A percentile compares a stretch with the other conserved stretches of the same genome.
Conservation (phyloP, 1,284 basidiomycete species). For the Ganoderma lucidum region DNA sequence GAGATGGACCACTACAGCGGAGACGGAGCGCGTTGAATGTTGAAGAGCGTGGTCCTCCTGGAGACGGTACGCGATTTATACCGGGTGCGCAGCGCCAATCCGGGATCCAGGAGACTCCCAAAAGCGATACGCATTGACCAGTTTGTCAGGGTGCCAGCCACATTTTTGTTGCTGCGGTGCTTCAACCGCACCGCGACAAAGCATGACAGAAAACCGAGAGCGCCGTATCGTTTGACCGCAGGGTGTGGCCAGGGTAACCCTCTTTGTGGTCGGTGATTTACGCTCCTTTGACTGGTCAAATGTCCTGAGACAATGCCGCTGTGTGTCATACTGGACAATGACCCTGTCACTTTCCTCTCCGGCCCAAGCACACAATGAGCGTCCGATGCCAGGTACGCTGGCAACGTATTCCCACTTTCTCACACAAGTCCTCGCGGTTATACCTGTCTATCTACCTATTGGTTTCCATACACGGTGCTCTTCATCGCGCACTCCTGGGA, state of each 20-base stretch:
- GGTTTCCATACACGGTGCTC: not conserved
- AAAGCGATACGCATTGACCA: not conserved
- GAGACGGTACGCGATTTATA: not conserved
- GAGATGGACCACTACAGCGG: not conserved
- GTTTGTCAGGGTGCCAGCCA: not conserved
- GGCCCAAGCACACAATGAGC: not conserved
- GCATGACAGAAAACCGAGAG: not conserved
- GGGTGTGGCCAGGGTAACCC: not conserved
- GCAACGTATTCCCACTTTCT: not conserved
- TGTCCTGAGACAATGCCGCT: not conserved
- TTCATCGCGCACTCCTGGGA: not conserved
- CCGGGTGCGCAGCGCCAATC: not conserved
- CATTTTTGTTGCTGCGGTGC: not conserved
- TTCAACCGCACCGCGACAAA: not conserved
- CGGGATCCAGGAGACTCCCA: not conserved
- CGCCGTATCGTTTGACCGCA: not conserved
- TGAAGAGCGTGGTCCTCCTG: not conserved
- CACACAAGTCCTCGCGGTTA: not conserved
- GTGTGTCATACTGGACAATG: not conserved
- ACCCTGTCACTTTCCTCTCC: not conserved
- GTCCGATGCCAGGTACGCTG: not conserved
- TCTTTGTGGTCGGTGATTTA: not conserved
- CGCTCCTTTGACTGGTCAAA: not conserved
- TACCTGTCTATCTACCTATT: not conserved
- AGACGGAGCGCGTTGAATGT: not conserved